phyloP scores from a whole-genome alignment of 192 early-diverging fungal genomes.

The Coemansia sp. region DNA sequence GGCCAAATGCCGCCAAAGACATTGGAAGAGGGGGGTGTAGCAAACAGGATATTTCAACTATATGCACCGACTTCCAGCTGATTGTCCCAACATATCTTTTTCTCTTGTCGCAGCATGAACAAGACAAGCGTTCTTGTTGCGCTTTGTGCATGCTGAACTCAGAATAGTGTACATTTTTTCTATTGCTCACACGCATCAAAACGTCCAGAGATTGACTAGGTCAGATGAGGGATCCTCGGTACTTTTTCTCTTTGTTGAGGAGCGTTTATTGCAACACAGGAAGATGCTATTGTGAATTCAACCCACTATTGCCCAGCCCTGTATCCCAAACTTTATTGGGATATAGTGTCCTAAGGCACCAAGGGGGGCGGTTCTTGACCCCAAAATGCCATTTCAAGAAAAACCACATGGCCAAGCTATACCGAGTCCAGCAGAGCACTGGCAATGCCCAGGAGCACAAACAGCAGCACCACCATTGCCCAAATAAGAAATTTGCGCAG shows the following conservation, averaged over 20 bases:
- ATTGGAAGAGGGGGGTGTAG: no score
- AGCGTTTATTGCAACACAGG: not conserved
- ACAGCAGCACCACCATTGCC: conserved; percentile 12
- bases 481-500: conserved; percentile 10
- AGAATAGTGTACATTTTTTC: conserved; percentile 3
- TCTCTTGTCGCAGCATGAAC: not conserved
- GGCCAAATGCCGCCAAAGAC: no score
- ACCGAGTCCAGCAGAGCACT: conserved; percentile 18
- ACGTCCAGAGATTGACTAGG: not conserved
- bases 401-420: not conserved
- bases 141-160: conserved; percentile 1
- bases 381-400: no score
- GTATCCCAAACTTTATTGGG: no score
- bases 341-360: no score
- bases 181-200: conserved; percentile 9
- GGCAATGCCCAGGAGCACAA: conserved; percentile 14
- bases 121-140: not conserved
- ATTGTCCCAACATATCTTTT: not conserved
- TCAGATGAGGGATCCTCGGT: conserved; percentile 10
- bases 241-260: not conserved
- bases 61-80: not conserved
- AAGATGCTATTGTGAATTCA: conserved; percentile 2
- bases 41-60: conserved; percentile 2
- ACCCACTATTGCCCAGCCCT: conserved; percentile 1
- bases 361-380: no score